Conservation (phyloP, 345 rosid species). For the Acer yangbiense region DNA sequence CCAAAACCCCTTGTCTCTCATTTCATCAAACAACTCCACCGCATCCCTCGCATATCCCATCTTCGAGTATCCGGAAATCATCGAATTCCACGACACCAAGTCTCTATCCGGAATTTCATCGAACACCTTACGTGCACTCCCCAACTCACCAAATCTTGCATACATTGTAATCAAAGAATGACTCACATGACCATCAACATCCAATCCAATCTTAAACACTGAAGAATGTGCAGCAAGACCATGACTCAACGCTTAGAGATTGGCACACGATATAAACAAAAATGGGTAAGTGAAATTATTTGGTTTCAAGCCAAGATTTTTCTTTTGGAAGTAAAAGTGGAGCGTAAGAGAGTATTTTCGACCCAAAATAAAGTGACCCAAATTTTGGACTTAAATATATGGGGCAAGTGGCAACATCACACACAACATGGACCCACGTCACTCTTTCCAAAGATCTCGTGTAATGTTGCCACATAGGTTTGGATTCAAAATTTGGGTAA, state of each 20-base stretch:
- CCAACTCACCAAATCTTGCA: slow-evolving; percentile 39
- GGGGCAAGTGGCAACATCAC: too few species aligned
- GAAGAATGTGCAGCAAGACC: slow-evolving; percentile 62
- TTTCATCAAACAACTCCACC: slow-evolving; percentile 55
- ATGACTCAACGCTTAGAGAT: slow-evolving; percentile 41
- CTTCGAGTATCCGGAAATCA: slow-evolving; percentile 82
- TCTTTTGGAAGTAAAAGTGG: slow-evolving; percentile 59
- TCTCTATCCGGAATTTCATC: slow-evolving; percentile 64
- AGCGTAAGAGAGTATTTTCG: slow-evolving; percentile 41
- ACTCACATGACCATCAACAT: slow-evolving; percentile 49
- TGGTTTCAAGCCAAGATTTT: slow-evolving; percentile 49
- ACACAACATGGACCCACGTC: too few species aligned
- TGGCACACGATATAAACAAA: slow-evolving; percentile 65
- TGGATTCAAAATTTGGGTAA: too few species aligned
- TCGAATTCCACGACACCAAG: slow-evolving; percentile 87
- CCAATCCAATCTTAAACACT: slow-evolving; percentile 60
- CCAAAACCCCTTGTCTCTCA: slow-evolving; percentile 63
- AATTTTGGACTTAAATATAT: too few species aligned
- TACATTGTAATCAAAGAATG: slow-evolving; percentile 78
- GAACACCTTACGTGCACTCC: slow-evolving; percentile 63
- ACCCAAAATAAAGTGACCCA: too few species aligned
- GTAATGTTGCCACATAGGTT: too few species aligned
- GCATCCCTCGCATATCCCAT: slow-evolving; percentile 66
- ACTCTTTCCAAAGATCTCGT: too few species aligned
- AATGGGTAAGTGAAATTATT: slow-evolving; percentile 80